Percentiles rank a stretch among this genome's conserved stretches.
These are phyloP conservation scores for Paraphoma sp. DNA, from an alignment of 2,329 filamentous ascomycete genomes.

Conservation along the genomic window DNA sequence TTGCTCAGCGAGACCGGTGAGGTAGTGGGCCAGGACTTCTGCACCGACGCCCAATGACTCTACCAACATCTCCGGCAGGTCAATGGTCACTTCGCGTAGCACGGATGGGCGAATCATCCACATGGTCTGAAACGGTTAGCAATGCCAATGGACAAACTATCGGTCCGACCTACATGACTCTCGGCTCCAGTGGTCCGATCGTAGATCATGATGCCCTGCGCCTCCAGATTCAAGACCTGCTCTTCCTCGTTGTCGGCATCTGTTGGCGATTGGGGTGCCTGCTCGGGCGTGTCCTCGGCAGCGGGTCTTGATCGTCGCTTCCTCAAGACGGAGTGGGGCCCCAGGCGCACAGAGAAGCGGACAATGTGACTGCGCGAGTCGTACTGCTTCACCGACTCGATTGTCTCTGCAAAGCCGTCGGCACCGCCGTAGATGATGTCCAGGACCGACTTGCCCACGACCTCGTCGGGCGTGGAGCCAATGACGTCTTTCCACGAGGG, in stretches of 20 bases:
- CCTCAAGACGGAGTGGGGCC: slow-evolving; percentile 43
- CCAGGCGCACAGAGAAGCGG: slow-evolving; percentile 46
- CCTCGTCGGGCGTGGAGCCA: slow-evolving; percentile 74
- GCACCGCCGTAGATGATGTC: slow-evolving; percentile 84
- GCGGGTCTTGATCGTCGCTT: slow-evolving; percentile 34
- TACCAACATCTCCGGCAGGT: slow-evolving; percentile 86
- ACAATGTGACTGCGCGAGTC: slow-evolving; percentile 88
- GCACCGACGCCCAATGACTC: slow-evolving; percentile 94
- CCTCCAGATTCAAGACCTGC: slow-evolving; percentile 79
- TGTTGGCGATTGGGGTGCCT: slow-evolving; percentile 37
- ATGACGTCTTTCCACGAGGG: slow-evolving; percentile 95
- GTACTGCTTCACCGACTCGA: slow-evolving; percentile 85
- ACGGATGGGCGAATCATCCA: slow-evolving; percentile 98
- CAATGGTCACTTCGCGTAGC: slow-evolving; percentile 91
- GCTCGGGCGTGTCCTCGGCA: slow-evolving; percentile 37
- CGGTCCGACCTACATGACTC: slow-evolving; percentile 76
- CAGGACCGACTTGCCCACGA: slow-evolving; percentile 78
- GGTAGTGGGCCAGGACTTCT: slow-evolving; percentile 90
- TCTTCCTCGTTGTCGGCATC: slow-evolving; percentile 46
- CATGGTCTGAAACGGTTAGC: slow-evolving; percentile 76
- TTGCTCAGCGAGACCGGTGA: slow-evolving; percentile 86
- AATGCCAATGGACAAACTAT: background rate
- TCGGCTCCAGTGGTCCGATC: slow-evolving; percentile 84
- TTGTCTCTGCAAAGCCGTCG: slow-evolving; percentile 78
- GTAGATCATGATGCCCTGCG: slow-evolving; percentile 98